These are phyloP conservation scores for Phytophthora pistaciae DNA, from an alignment of 352 stramenopile genomes.

Conservation along the genomic window DNA sequence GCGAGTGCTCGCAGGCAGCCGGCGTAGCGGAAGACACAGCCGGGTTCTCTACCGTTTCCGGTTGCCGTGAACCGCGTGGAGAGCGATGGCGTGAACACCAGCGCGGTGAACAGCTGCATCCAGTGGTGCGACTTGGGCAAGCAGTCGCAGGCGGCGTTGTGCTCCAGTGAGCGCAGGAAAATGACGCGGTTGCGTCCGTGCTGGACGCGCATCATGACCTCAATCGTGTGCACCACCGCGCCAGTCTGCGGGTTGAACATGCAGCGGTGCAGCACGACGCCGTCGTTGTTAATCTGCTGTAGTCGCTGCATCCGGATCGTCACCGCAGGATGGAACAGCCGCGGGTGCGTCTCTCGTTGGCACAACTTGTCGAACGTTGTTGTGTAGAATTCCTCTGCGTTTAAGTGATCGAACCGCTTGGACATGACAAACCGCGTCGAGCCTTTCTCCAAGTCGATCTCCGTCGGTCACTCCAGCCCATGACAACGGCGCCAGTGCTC, in stretches of 20 bases:
- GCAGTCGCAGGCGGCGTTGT: conserved; percentile 29
- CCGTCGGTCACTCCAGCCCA: conserved; percentile 44
- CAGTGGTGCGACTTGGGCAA: conserved; percentile 36
- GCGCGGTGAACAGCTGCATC: conserved; percentile 40
- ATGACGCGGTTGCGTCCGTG: conserved; percentile 38
- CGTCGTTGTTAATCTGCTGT: conserved; percentile 46
- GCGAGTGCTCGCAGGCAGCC: conserved; percentile 33
- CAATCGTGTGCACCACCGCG: conserved; percentile 38
- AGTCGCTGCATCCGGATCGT: conserved; percentile 40
- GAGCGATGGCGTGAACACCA: conserved; percentile 39
- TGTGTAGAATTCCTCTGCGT: conserved; percentile 29
- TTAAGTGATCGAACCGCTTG: conserved; percentile 38
- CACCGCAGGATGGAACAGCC: conserved; percentile 41
- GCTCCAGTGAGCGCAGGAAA: conserved; percentile 40
- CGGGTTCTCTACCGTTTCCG: conserved; percentile 6
- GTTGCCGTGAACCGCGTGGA: conserved; percentile 3
- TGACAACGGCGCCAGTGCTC: conserved; percentile 38
- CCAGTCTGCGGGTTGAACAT: conserved; percentile 52
- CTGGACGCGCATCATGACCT: conserved; percentile 42
- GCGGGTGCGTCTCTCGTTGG: conserved; percentile 30
- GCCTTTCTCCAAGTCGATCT: conserved; percentile 26
- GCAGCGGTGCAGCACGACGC: conserved; percentile 41
- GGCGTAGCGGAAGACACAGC: conserved; percentile 47
- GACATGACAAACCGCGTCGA: conserved; percentile 38
- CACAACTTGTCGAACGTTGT: conserved; percentile 41